Evolutionary conservation across 2,329 filamentous ascomycete genomes (phyloP), one percentile per base, ranked within the genome.

Genomic region (Sarocladiaceae sp.): DNA sequence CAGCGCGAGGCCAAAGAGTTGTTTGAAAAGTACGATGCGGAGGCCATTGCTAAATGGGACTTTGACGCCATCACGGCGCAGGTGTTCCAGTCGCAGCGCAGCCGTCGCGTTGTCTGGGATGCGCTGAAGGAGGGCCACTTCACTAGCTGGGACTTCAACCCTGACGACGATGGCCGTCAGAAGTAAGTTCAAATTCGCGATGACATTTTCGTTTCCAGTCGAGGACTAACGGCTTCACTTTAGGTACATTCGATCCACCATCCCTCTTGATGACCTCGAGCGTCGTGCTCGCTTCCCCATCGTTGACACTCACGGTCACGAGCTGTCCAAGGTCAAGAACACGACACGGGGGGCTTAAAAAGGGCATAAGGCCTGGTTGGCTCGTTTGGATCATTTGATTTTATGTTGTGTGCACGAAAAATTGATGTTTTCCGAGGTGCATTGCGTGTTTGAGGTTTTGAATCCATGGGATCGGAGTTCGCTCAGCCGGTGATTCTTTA

Each of bases 241-340:
- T n/a, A 86, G 86, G 64, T 94, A 91, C 64, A 94, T 96, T 55
- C 85, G 90, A 46, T 88, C 83, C 26, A 83, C 86, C 58, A 83
- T 89, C 54, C 82, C 85, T 15, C 76, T 93, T 1, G 87, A 93
- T 57, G 84, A 89, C 46, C 72, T 93, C 6, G 87, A 93, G 69
- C 76, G 85, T 45, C 78, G 78, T 49, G 86, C 87, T 32, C 76
- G 87, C 33, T 93, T 73, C 65, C 87, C 87, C 0, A 66, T 74
- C 6, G 80, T 83, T 5, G 76, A 83, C 58, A 67, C 66, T 33
- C 65, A 72, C 45, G 76, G 77, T 20, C 65, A 66, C 13, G 73
- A 72, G 52, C 69, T 71, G 19, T 63, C 62, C 41, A 58, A 62
- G 37, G 55, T 68, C 4, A 51, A 70, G 16, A 63, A 59, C 19